These are phyloP conservation scores for Sodiomyces alkalinus DNA, from an alignment of 2,329 filamentous ascomycete species.

Conservation along the genomic window DNA sequence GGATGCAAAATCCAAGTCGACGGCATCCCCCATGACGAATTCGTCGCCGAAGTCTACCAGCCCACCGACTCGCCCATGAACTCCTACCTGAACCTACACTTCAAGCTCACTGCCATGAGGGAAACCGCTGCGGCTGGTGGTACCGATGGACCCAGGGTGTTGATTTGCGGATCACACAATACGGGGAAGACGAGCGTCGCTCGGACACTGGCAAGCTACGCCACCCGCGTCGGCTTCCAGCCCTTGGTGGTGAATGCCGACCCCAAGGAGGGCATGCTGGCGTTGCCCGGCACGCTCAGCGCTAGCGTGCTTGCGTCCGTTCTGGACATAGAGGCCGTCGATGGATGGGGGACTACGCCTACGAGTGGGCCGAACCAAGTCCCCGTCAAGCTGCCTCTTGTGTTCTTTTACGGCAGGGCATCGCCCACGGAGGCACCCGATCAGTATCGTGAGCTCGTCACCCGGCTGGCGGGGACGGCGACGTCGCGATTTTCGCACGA, in stretches of 20 bases:
- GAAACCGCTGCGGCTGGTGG: conserved; percentile 35
- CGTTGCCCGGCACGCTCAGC: conserved; percentile 66
- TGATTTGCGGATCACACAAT: conserved; percentile 65
- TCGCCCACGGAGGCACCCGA: conserved; percentile 56
- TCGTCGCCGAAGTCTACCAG: conserved; percentile 45
- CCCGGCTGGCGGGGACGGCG: conserved; percentile 63
- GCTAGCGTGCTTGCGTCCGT: conserved; percentile 77
- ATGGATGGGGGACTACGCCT: conserved; percentile 79
- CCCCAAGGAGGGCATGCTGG: conserved; percentile 63
- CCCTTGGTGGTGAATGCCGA: conserved; percentile 78
- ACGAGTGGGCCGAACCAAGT: conserved; percentile 80
- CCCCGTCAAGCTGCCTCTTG: conserved; percentile 81
- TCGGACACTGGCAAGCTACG: conserved; percentile 66
- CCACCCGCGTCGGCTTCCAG: conserved; percentile 56
- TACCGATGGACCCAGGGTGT: conserved; percentile 57
- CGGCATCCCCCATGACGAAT: conserved; percentile 38
- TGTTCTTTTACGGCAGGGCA: conserved; percentile 72
- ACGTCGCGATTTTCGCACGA: conserved; percentile 68
- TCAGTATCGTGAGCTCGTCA: conserved; percentile 60
- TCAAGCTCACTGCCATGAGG: conserved; percentile 63
- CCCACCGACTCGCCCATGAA: conserved; percentile 70
- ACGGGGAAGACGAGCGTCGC: conserved; percentile 73
- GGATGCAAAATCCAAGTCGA: conserved; percentile 75
- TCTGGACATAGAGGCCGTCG: conserved; percentile 64
- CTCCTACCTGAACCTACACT: conserved; percentile 73